phyloP scores from a whole-genome alignment of 1,139 yeast genomes.

The Hyphopichia buzzinii region DNA sequence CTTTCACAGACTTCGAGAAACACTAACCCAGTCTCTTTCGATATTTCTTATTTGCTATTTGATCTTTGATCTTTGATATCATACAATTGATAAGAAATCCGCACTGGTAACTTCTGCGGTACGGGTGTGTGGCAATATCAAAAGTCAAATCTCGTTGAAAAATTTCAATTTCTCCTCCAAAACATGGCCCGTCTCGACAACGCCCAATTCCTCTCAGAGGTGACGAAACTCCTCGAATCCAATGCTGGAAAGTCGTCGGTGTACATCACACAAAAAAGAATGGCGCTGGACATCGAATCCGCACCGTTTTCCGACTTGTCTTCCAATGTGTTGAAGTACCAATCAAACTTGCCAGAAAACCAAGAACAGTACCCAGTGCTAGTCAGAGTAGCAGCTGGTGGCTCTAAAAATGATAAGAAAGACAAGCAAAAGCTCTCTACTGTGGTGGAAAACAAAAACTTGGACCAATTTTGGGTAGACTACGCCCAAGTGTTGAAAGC shows the following conservation, averaged over 20 bases:
- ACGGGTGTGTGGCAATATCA: too few relatives aligned
- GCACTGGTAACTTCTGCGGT: too few relatives aligned
- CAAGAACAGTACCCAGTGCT: conserved; percentile 43
- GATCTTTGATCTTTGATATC: too few relatives aligned
- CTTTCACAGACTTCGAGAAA: too few relatives aligned
- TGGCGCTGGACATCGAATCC: conserved; percentile 25
- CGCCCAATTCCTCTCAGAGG: conserved; percentile 33
- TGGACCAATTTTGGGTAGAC: conserved; percentile 68
- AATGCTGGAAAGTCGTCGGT: conserved; percentile 43
- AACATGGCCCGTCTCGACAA: conserved; percentile 41
- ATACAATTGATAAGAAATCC: too few relatives aligned
- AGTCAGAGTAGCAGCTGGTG: conserved; percentile 58
- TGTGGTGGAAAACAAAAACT: conserved; percentile 52
- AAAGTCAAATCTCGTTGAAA: too few relatives aligned
- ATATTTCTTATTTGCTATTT: too few relatives aligned
- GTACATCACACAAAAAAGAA: conserved; percentile 44
- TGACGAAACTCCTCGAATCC: conserved; percentile 23
- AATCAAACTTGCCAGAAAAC: conserved; percentile 12
- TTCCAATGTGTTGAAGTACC: conserved; percentile 31
- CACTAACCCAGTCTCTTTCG: too few relatives aligned
- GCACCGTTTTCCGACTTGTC: conserved; percentile 29
- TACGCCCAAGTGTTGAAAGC: conserved; percentile 63
- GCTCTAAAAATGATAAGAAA: conserved; percentile 31
- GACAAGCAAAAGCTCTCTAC: conserved; percentile 61
- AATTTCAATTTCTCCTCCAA: conserved; percentile 1